Evolutionary conservation across 2,329 filamentous ascomycete species (phyloP), one percentile per base, ranked within the genome.

Genomic region (Hansfordia pulvinata): DNA sequence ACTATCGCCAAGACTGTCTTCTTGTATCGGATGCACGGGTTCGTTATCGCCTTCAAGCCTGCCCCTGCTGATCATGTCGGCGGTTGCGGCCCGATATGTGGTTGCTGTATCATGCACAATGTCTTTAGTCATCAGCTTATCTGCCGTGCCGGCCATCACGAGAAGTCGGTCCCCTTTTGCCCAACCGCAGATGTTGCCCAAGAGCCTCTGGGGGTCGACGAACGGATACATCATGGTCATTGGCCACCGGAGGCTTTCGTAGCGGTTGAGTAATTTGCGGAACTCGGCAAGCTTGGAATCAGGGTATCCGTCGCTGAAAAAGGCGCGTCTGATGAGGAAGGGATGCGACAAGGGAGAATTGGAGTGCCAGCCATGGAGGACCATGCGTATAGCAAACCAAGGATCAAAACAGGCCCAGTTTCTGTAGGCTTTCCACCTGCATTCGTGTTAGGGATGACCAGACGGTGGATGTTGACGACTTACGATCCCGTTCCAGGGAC

Each of bases 241-340:
- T 0, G 62, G 56, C 65, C 64, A 71, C 17, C 56, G 37, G 38
- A 64, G 62, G 33, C 54, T 62, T 38, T 71, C 64, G 33, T 65
- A 72, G 4, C 53, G 49, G 15, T 52, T 53, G 30, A 62, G 47
- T 4, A 52, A 49, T 2, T 39, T 36, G 35, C 60, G 55, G 27
- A 70, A 60, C 3, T 48, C 43, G 3, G 43, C 26, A 2, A 68
- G 51, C 5, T 56, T 43, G 2, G 42, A 34, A 5, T 50, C 43
- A 0, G 58, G 53, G 24, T 58, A 60, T 10, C 42, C 34, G 0
- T 53, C 36, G 25, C 60, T 59, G 40, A 70, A 71, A 43, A 72
- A 71, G 2, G 54, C 59, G 4, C 47, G 49, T 12, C 54, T 54
- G 2, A 63, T 55, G 9, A 71, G 48, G n/a, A 41, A 39, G 0